Evolutionary conservation across 495 filamentous ascomycete species (phyloP).

Genomic region (Cryomyces minteri): DNA sequence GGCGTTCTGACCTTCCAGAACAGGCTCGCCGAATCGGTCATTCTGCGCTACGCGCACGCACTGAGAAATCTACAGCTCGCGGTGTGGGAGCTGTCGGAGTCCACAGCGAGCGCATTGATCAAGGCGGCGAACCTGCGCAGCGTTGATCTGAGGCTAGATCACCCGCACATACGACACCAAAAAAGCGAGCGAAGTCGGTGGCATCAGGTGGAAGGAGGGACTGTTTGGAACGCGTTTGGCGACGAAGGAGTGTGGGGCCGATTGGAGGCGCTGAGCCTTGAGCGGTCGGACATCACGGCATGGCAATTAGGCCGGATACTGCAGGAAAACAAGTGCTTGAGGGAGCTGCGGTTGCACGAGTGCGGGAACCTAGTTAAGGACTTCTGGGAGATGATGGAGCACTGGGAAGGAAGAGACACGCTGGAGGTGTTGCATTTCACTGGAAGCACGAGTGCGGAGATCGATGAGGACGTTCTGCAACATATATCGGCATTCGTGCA

Average conservation of each 20-base stretch:
- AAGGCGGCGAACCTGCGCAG: constrained; percentile 5
- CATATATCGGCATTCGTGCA: constrained; percentile 5
- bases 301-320: constrained; percentile 4
- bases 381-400: constrained; percentile 10
- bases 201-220: constrained; percentile 4
- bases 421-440: constrained; percentile 7
- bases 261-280: constrained; percentile 1
- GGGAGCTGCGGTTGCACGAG: constrained; percentile 4
- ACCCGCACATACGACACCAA: constrained; percentile 3
- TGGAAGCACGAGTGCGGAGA: constrained; percentile 2
- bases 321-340: not conserved
- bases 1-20: constrained; percentile 9
- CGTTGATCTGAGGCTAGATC: constrained; percentile 12
- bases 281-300: constrained; percentile 1
- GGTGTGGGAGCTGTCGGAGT: constrained; percentile 8
- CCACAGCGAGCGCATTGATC: constrained; percentile 7
- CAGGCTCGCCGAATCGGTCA: constrained; percentile 4
- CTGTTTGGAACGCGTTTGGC: constrained; percentile 5
- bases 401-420: constrained; percentile 2
- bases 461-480: constrained; percentile 7
- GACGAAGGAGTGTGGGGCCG: not conserved
- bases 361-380: constrained; percentile 5
- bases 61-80: constrained; percentile 8
- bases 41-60: constrained; percentile 13
- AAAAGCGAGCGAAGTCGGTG: not conserved